Evolutionary conservation across 1,139 yeast species (phyloP).

Genomic region (Candida anutae): DNA sequence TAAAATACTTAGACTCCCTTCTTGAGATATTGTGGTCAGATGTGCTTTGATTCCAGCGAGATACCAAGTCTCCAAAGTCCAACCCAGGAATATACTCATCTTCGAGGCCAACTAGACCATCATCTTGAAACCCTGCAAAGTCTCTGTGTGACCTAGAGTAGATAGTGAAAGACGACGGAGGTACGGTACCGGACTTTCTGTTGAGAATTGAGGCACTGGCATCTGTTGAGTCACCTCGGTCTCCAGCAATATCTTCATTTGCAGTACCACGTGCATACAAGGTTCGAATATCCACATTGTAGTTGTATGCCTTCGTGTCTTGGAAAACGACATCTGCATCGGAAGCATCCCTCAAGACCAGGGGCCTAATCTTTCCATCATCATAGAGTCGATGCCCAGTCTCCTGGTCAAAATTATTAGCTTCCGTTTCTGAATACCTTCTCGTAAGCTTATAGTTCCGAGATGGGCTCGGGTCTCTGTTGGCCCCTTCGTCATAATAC

Average conservation of each 20-base stretch:
- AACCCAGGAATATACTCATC: conserved; percentile 71
- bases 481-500: background rate
- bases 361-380: conserved; percentile 42
- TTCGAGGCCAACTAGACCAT: conserved; percentile 38
- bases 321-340: background rate
- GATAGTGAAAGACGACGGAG: conserved; percentile 9
- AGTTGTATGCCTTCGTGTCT: background rate
- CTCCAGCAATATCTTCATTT: background rate
- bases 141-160: conserved; percentile 29
- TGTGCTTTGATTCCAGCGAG: conserved; percentile 25
- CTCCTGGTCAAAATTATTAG: conserved; percentile 42
- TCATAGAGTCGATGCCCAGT: conserved; percentile 44
- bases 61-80: conserved; percentile 39
- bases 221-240: background rate
- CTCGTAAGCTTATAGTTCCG: conserved; percentile 20
- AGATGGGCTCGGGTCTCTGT: background rate
- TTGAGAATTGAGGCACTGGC: conserved; percentile 1
- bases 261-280: conserved; percentile 1
- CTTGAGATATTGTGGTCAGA: conserved; percentile 10
- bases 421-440: conserved; percentile 51
- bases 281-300: conserved; percentile 1
- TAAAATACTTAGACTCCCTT: background rate
- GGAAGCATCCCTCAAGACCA: conserved; percentile 5
- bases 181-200: conserved; percentile 1
- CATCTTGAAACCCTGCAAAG: conserved; percentile 9